These are phyloP conservation scores for Smallanthus sonchifolius DNA, from an alignment of 129 eudicot species.

Conservation along the genomic window DNA sequence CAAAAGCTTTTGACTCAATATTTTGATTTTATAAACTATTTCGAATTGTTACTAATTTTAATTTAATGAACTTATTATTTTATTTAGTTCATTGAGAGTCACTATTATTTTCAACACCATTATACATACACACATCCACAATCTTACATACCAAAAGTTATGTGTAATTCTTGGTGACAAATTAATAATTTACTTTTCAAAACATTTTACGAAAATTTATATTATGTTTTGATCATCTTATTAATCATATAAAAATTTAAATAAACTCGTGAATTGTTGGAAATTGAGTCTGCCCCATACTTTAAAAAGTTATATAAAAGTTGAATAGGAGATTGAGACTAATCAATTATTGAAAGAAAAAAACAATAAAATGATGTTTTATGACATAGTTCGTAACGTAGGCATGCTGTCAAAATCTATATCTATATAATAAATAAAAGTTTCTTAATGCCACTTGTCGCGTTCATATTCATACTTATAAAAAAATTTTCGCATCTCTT, in stretches of 20 bases:
- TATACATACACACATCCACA: neutral
- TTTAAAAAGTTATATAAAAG: no score
- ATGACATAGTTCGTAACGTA: neutral
- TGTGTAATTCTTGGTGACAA: no score
- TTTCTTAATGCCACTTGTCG: no score
- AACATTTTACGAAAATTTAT: no score
- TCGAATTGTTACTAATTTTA: neutral
- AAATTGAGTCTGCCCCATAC: no score
- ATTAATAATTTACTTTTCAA: no score
- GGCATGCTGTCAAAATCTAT: neutral
- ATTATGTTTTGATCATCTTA: neutral
- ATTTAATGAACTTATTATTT: neutral
- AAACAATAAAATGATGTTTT: neutral
- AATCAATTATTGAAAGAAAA: neutral
- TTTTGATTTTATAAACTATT: slow-evolving; percentile 2
- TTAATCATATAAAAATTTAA: no score
- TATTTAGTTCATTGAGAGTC: neutral
- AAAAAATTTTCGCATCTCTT: no score
- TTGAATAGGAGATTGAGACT: no score
- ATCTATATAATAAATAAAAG: no score
- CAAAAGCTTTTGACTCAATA: slow-evolving; percentile 1
- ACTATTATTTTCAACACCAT: neutral
- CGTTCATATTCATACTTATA: no score
- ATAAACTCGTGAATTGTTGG: no score
- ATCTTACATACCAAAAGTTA: neutral